Evolutionary conservation across 176 grass and related monocot genomes (phyloP).

Genomic region (Metroxylon sagu): DNA sequence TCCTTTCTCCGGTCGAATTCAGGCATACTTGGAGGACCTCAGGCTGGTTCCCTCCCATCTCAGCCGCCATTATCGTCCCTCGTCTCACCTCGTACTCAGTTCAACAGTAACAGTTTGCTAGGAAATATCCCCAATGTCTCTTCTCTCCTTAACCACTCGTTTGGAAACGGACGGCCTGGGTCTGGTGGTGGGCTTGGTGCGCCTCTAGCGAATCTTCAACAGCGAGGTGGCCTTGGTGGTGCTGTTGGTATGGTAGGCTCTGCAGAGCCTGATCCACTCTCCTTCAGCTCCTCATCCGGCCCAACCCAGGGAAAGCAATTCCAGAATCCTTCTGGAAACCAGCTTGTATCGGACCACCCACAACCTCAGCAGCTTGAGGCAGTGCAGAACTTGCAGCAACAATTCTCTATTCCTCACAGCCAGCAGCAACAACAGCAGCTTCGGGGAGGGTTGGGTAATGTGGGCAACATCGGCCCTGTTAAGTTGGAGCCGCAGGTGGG

Average conservation of each 20-base stretch:
- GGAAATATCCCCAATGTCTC: conserved; percentile 61
- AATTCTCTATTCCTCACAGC: conserved; percentile 36
- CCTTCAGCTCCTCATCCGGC: conserved; percentile 30
- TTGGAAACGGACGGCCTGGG: conserved; percentile 28
- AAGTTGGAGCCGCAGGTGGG: conserved; percentile 72
- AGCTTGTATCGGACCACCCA: conserved; percentile 31
- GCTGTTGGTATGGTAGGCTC: conserved; percentile 22
- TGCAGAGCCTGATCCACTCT: conserved; percentile 36
- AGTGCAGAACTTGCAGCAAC: conserved; percentile 31
- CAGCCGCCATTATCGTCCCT: conserved; percentile 77
- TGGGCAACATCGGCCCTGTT: conserved; percentile 38
- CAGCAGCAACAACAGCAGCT: conserved; percentile 52
- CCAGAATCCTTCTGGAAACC: conserved; percentile 45
- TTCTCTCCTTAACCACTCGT: conserved; percentile 55
- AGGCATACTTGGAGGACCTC: conserved; percentile 49
- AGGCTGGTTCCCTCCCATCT: conserved; percentile 18
- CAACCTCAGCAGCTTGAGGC: conserved; percentile 40
- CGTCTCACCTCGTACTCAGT: conserved; percentile 63
- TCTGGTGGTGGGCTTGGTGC: conserved; percentile 33
- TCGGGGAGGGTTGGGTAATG: conserved; percentile 43
- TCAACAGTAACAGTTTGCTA: conserved; percentile 50
- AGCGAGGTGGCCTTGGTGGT: conserved; percentile 38
- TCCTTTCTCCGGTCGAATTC: conserved; percentile 73
- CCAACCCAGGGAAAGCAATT: conserved; percentile 22
- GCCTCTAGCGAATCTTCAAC: conserved; percentile 35